Evolutionary conservation across 129 eudicot species (phyloP).

Genomic region (Oenanthe sinensis): DNA sequence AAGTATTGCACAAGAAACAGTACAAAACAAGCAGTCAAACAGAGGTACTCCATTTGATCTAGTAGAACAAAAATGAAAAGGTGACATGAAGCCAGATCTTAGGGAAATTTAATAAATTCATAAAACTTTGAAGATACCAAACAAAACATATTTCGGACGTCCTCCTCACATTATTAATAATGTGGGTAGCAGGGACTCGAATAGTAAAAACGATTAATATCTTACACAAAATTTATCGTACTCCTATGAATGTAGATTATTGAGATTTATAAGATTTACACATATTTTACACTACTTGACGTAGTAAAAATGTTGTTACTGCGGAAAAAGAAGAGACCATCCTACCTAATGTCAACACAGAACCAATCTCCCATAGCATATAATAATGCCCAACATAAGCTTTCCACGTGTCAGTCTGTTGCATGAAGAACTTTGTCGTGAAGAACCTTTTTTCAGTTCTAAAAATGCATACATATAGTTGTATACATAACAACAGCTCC

Average conservation of each 20-base stretch:
- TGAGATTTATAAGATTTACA: not conserved
- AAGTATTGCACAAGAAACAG: not conserved
- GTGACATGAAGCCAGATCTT: not conserved
- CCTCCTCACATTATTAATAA: not conserved
- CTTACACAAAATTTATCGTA: too few relatives aligned
- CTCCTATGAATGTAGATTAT: too few relatives aligned
- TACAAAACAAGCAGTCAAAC: not conserved
- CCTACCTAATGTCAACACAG: slow-evolving; percentile 2
- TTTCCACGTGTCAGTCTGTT: slow-evolving; percentile 35
- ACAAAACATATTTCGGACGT: not conserved
- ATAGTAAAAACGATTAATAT: too few relatives aligned
- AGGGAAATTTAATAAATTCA: not conserved
- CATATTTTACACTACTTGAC: not conserved
- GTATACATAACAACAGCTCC: slow-evolving; percentile 28
- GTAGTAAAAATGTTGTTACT: not conserved
- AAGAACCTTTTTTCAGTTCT: not conserved
- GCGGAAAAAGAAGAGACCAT: not conserved
- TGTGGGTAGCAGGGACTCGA: not conserved
- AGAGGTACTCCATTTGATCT: not conserved
- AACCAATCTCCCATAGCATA: slow-evolving; percentile 10
- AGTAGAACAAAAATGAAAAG: not conserved
- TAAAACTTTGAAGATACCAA: not conserved
- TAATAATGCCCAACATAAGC: slow-evolving; percentile 27
- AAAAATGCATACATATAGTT: not conserved
- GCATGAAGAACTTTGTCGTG: slow-evolving; percentile 17